phyloP scores from a whole-genome alignment of 768 basidiomycete species.

The Stropharia rugosoannulata region DNA sequence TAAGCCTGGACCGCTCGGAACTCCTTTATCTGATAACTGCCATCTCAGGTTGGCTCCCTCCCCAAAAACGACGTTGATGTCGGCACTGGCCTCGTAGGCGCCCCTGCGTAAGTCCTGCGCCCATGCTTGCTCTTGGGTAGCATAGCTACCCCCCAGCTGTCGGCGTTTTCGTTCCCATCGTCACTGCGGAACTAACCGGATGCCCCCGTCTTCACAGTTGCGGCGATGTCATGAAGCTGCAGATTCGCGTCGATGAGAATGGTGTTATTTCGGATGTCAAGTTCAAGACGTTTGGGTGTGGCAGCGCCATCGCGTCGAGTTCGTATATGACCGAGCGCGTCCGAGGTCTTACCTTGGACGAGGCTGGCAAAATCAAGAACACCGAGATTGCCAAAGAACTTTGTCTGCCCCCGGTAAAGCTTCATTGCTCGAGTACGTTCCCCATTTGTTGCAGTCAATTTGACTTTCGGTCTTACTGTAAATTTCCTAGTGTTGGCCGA shows the following conservation, averaged over 20 bases:
- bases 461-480: not conserved
- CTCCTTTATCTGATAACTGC: conserved; percentile 58
- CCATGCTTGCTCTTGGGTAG: conserved; percentile 3
- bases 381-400: conserved; percentile 99
- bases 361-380: conserved; percentile 96
- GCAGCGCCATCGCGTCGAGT: conserved; percentile 95
- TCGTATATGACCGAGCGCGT: conserved; percentile 99
- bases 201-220: conserved; percentile 50
- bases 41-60: conserved; percentile 86
- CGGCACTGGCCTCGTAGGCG: conserved; percentile 96
- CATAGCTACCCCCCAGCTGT: conserved; percentile 9
- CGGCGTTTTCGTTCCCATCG: conserved; percentile 7
- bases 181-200: conserved; percentile 28
- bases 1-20: conserved; percentile 26
- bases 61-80: conserved; percentile 91
- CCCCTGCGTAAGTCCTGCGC: conserved; percentile 75
- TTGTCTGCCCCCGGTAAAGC: conserved; percentile 92
- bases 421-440: conserved; percentile 86
- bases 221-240: conserved; percentile 99
- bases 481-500: conserved; percentile 80
- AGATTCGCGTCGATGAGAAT: conserved; percentile 94
- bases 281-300: conserved; percentile 99
- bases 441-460: conserved; percentile 3
- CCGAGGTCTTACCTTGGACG: conserved; percentile 89
- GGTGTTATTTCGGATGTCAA: conserved; percentile 98